Evolutionary conservation across 352 stramenopile species (phyloP), one percentile per base, ranked within the genome.

Genomic region (Globisporangium alternatum): DNA sequence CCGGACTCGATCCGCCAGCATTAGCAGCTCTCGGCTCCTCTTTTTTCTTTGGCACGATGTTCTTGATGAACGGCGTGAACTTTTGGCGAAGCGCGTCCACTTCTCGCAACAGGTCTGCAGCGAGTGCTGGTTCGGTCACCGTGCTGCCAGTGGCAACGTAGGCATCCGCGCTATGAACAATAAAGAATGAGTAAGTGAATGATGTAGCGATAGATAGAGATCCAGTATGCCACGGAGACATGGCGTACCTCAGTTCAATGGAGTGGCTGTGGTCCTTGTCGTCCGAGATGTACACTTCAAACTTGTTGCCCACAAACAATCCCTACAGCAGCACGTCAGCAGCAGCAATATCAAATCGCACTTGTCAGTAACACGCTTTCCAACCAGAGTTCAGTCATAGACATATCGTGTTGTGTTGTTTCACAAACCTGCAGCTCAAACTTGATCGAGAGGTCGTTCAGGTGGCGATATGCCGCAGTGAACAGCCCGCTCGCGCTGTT

Each of bases 211-310:
- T 13, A 9, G 5, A 2, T 28, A 25, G 22, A 51, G 15, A 57
- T 37, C 12, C 1, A 21, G 17, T 6, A 12, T 28, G 39, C 7
- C 6, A n/a, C n/a, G 17, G 15, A 12, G 15, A n/a, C 49, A 21
- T 13, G 7, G 9, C 66, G 13, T 65, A 89, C 84, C 70, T 87
- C 28, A 95, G 64, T 66, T 91, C 84, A 41, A 92, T 83, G 10
- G 87, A 92, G 54, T 90, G 74, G 9, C 79, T 90, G 61, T 86
- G 74, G 10, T 88, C 64, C 54, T 82, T 78, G 65, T 83, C 65
- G 25, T 89, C 77, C 3, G 81, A 91, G 17, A 95, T 66, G 68
- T 93, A 93, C 45, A 93, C 72, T 60, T 92, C 80, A 25, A 95
- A 86, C 62, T 88, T 93, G 54, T 72, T 78, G 25, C 81, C 77